phyloP scores from a whole-genome alignment of 306 rosid genomes.

The Cucurbita pepo region DNA sequence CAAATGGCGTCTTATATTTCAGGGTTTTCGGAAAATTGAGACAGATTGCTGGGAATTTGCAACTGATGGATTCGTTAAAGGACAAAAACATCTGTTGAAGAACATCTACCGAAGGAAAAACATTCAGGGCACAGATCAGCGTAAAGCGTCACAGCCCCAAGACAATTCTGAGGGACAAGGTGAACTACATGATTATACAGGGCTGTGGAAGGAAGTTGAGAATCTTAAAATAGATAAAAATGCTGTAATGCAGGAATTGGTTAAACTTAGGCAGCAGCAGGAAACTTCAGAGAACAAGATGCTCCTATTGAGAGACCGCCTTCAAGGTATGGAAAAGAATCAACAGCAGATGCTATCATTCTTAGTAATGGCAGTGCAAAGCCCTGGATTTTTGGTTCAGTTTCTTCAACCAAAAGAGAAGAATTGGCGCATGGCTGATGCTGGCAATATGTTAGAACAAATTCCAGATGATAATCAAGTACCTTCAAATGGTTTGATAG shows the following conservation, averaged over 20 bases:
- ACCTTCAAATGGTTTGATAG: conserved; percentile 41
- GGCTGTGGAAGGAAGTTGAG: conserved; percentile 72
- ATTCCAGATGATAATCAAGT: conserved; percentile 17
- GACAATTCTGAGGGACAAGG: conserved; percentile 22
- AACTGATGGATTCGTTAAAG: conserved; percentile 56
- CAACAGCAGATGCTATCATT: conserved; percentile 94
- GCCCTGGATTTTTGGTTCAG: conserved; percentile 67
- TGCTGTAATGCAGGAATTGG: conserved; percentile 61
- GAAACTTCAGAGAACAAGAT: conserved; percentile 52
- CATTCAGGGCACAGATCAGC: conserved; percentile 41
- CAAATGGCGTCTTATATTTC: conserved; percentile 13
- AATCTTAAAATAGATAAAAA: conserved; percentile 58
- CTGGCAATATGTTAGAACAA: conserved; percentile 32
- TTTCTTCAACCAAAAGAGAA: conserved; percentile 70
- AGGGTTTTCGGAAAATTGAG: conserved; percentile 94
- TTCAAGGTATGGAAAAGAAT: conserved; percentile 82
- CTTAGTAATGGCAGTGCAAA: conserved; percentile 89
- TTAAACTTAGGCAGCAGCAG: conserved; percentile 66
- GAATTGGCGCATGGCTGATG: conserved; percentile 55
- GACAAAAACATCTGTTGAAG: conserved; percentile 60
- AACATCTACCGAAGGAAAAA: conserved; percentile 62
- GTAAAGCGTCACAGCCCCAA: conserved; percentile 18
- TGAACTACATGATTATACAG: conserved; percentile 14
- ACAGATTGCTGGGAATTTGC: conserved; percentile 82
- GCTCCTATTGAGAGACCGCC: conserved; percentile 45